Conservation (phyloP, 768 basidiomycete genomes). For the Trametes maxima region DNA sequence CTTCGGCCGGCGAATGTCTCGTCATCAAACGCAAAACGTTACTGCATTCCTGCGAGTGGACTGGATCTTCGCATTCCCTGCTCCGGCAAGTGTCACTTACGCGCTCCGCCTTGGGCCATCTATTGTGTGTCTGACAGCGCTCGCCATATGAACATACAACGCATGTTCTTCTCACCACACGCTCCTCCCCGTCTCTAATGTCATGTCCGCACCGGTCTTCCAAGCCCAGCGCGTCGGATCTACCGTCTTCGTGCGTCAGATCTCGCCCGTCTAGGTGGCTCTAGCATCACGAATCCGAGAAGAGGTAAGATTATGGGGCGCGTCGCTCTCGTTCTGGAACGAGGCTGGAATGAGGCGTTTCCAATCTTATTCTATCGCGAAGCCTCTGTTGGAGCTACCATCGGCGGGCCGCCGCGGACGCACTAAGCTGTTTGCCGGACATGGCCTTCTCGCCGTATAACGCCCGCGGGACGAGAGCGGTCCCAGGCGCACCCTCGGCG, state of each 20-base stretch:
- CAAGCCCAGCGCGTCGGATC: not conserved
- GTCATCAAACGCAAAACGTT: slow-evolving; percentile 18
- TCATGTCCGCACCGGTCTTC: not conserved
- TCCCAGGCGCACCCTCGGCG: slow-evolving; percentile 19
- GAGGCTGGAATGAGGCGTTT: slow-evolving; percentile 16
- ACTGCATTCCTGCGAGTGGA: slow-evolving; percentile 4
- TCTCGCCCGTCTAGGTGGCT: slow-evolving; percentile 18
- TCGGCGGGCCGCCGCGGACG: not conserved
- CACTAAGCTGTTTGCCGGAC: slow-evolving; percentile 18
- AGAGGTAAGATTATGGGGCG: slow-evolving; percentile 14
- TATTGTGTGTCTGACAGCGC: slow-evolving; percentile 4
- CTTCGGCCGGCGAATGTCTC: slow-evolving; percentile 13
- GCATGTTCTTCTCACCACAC: slow-evolving; percentile 14
- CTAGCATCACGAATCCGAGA: slow-evolving; percentile 7
- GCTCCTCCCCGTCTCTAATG: not conserved
- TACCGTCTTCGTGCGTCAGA: not conserved
- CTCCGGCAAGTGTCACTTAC: slow-evolving; percentile 5
- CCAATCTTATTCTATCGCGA: slow-evolving; percentile 14
- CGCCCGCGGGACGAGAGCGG: slow-evolving; percentile 12
- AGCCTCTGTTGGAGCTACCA: slow-evolving; percentile 6
- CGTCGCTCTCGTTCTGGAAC: slow-evolving; percentile 13
- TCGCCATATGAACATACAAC: slow-evolving; percentile 15
- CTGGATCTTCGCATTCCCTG: slow-evolving; percentile 16
- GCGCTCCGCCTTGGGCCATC: slow-evolving; percentile 14
- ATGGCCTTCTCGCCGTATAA: slow-evolving; percentile 4